Base-by-base conservation (phyloP, 1,284 basidiomycete species). In the Ceratobasidium sp. region DNA sequence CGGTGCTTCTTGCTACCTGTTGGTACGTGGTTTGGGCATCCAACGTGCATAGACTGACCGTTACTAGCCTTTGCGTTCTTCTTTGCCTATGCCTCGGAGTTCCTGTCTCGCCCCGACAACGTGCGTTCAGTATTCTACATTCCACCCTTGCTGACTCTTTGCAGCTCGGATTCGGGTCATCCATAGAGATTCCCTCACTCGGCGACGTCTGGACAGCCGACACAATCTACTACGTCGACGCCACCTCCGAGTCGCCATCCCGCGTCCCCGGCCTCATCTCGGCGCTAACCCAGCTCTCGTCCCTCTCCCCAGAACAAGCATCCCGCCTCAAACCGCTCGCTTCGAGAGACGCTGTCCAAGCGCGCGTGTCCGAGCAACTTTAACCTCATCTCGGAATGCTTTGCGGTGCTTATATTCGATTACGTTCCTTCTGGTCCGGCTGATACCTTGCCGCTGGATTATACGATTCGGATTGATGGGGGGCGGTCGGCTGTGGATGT, bases 351-450 rank as follows among this genome's bases (percentile, higher is more conserved):
- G 83, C 85, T 29, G 85, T 92, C 17, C 81, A 84, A 0, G n/a
- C 72, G 80, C 0, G 77, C 80, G 17, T 93, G 91, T 75, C 89
- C 87, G 2, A 85, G 90, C 74, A 92, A 91, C 77, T 92, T 90
- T 78, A 87, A 88, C 58, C 75, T 82, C 3, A 82, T 85, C 58
- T 91, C 89, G 0, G 81, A 86, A 58, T 93, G 91, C 75, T 93
- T 85, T 72, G 89, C 86, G 1, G 90, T 83, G 7, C 76, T 93
- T n/a, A 78, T 84, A 0, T 92, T 93, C 77, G 81, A 85, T 69
- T 80, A 81, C 29, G 80, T 91, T 17, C 86, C 89, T 3, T 74
- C 79, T 1, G 77, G 77, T 10, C 20, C 65, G 3, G 55, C 70
- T 54, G 77, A 78, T 27, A 72, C 74, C 0, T 75, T 75, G 12